Evolutionary conservation across 2,329 filamentous ascomycete species (phyloP), one percentile per base, ranked within the genome.

Genomic region (Scedosporium apiospermum): DNA sequence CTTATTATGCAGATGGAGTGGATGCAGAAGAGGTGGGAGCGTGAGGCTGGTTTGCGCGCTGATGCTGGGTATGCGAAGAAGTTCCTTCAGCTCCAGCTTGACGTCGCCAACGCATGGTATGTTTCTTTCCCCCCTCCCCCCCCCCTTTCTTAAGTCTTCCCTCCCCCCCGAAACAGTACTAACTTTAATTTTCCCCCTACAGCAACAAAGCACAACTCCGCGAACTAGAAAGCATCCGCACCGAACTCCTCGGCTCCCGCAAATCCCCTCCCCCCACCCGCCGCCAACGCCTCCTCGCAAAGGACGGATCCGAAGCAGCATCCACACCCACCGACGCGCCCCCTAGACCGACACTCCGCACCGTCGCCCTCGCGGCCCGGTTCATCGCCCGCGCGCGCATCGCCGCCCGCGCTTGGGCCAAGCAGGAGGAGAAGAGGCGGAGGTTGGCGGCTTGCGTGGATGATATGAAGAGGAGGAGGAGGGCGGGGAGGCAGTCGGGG

Each of bases 141-240:
- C 58, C 58, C 58, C 55, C 38, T 61, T 26, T 41, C 16, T 3
- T 26, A 30, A 38, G 30, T n/a, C 51, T 41, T 51, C 30, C 26
- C 6, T 57, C 2, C 6, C 42, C 44, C 44, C 5, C 30, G 6
- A 9, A 34, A 34, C 6, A 34, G 6, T 62, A 61, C 64, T 63
- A 57, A 63, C 55, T 55, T 16, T 63, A 62, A 41, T 61, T 34
- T 58, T 53, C 57, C 27, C 55, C 59, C 57, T 63, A 73, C 74
- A 98, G 95, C 78, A 99, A 98, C 78, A 88, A 93, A 74, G 89
- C 91, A 65, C 91, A 98, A 73, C 86, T 98, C 64, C 85, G 87
- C 61, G 88, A 97, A 71, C 87, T 98, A 66, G 85, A 89, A 68
- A 84, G 89, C 68, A 96, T 97, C 80, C 91, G 76, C 66, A 75